These are phyloP conservation scores for Tricharina praecox DNA, from an alignment of 495 filamentous ascomycete species.

Conservation along the genomic window DNA sequence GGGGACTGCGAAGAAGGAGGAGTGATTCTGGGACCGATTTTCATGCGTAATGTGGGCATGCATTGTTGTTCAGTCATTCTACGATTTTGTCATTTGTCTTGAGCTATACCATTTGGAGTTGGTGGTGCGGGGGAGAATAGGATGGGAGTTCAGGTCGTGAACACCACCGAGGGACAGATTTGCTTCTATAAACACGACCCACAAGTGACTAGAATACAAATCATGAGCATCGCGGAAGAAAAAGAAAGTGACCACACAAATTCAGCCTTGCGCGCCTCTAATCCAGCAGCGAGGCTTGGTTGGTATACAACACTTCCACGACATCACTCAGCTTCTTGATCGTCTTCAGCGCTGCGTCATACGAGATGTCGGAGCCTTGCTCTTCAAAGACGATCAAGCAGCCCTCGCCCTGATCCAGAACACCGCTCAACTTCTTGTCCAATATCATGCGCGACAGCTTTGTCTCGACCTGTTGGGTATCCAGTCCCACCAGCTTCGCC, in stretches of 20 bases:
- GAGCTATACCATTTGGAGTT: too few relatives aligned
- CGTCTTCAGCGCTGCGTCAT: slow-evolving; percentile 83
- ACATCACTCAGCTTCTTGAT: slow-evolving; percentile 96
- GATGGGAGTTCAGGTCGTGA: too few relatives aligned
- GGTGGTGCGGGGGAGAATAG: too few relatives aligned
- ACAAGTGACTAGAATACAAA: not conserved
- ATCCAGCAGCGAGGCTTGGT: slow-evolving; percentile 90
- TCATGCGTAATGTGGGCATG: too few relatives aligned
- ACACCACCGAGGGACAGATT: too few relatives aligned
- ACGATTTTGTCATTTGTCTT: too few relatives aligned
- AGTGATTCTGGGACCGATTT: not conserved
- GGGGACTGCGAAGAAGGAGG: slow-evolving; percentile 4
- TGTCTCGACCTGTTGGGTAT: slow-evolving; percentile 89
- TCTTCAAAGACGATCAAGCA: slow-evolving; percentile 96
- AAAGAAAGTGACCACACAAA: slow-evolving; percentile 7
- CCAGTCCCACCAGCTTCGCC: slow-evolving; percentile 88
- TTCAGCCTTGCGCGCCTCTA: slow-evolving; percentile 33
- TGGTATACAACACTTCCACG: slow-evolving; percentile 91
- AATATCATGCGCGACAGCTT: slow-evolving; percentile 99
- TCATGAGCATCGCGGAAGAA: not conserved
- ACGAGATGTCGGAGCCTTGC: slow-evolving; percentile 77
- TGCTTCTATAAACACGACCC: too few relatives aligned
- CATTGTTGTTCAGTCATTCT: too few relatives aligned
- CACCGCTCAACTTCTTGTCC: slow-evolving; percentile 94
- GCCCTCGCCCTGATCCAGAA: slow-evolving; percentile 91